Percentiles rank a stretch among this genome's conserved stretches.
Evolutionary conservation across 2,329 filamentous ascomycete genomes (phyloP).

Genomic region (Zarea fungicola): DNA sequence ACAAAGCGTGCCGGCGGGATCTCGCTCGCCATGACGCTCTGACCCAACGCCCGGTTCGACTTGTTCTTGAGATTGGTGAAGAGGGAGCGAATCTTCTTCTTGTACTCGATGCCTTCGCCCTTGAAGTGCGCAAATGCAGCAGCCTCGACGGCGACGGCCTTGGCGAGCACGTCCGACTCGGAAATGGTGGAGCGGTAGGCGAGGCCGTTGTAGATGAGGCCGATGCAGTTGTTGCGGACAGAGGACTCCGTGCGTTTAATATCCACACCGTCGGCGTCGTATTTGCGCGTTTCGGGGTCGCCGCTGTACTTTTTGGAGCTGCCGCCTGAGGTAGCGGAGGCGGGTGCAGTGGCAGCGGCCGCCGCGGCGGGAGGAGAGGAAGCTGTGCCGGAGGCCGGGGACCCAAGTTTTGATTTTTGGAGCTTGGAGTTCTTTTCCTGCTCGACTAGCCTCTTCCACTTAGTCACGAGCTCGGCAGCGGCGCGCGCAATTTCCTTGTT

Average conservation of each 20-base stretch:
- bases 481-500: conserved; percentile 76
- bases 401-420: conserved; percentile 36
- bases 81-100: conserved; percentile 82
- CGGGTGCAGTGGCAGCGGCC: neutral
- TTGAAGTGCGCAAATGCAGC: conserved; percentile 68
- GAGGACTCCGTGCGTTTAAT: conserved; percentile 67
- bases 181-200: conserved; percentile 66
- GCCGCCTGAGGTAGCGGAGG: conserved; percentile 21
- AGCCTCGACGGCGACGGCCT: conserved; percentile 75
- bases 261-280: conserved; percentile 75
- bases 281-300: conserved; percentile 73
- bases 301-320: conserved; percentile 50
- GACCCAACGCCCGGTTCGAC: conserved; percentile 72
- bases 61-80: conserved; percentile 95
- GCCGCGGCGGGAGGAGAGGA: conserved; percentile 46
- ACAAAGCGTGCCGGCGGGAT: conserved; percentile 73
- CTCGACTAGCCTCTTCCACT: conserved; percentile 80
- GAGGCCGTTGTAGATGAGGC: conserved; percentile 89
- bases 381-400: conserved; percentile 41
- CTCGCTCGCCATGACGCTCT: conserved; percentile 67
- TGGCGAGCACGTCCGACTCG: conserved; percentile 64
- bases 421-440: conserved; percentile 47
- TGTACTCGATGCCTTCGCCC: conserved; percentile 70
- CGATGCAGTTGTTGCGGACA: conserved; percentile 78
- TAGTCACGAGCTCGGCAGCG: conserved; percentile 77